Base-by-base conservation (phyloP, 2,329 filamentous ascomycete genomes). In the Penicillium sp. region DNA sequence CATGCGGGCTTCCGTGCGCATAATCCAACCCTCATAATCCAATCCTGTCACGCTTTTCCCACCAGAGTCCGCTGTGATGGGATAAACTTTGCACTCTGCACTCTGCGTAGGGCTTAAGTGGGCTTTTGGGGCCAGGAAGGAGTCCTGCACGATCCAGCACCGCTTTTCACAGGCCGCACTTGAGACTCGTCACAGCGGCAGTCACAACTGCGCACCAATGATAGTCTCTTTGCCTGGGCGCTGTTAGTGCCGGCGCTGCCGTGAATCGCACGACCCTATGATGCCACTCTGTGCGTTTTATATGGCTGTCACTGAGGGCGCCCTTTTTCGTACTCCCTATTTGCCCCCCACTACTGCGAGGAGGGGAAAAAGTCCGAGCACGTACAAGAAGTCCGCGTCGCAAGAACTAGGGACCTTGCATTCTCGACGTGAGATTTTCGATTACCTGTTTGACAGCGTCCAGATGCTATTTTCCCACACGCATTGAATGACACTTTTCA, bases 221-320 rank as follows among this genome's bases (percentile, higher is more conserved):
- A 56, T 41, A 37, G 45, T 38, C 15, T 30, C 31, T 39, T 36
- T 39, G 38, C 13, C 21, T 39, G 45, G 28, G 41, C 33, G 33
- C 39, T 30, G 37, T 50, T 41, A 36, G 48, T 44, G 45, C 43
- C 50, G 47, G 51, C 32, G 34, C 44, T 36, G 43, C 48, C 42
- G 56, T 59, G 47, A 45, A 57, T 52, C 48, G 41, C 53, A 46
- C 47, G 50, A 48, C 50, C 41, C 47, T 50, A 52, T 51, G 45
- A 55, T 56, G 43, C 41, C 48, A 44, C 41, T 46, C 41, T 33
- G 29, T 38, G 43, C 30, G 33, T 44, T 46, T 33, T 48, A 51
- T 45, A 54, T 51, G 46, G 48, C 48, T 40, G 37, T 37, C 36
- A 25, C n/a, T 18, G 35, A 21, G 41, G 41, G 16, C 14, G 37